A percentile compares a stretch with the other conserved stretches of the same genome.
phyloP scores from a whole-genome alignment of 2,329 filamentous ascomycete genomes.

The Fusarium hostae region DNA sequence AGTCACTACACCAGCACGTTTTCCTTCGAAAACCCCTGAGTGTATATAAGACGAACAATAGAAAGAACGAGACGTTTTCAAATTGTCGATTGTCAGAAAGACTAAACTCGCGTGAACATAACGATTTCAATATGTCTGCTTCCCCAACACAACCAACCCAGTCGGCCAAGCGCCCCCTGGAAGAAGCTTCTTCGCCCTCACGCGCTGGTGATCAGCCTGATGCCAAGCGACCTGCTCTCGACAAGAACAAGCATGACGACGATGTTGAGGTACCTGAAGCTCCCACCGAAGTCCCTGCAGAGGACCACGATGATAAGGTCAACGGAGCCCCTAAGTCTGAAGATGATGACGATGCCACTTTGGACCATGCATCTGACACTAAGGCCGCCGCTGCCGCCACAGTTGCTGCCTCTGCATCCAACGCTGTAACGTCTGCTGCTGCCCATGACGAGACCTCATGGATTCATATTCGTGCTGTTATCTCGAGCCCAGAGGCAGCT shows the following conservation, averaged over 20 bases:
- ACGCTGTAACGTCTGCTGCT: conserved; percentile 59
- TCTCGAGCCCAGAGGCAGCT: conserved; percentile 95
- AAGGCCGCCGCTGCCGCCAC: conserved; percentile 54
- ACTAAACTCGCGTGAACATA: conserved; percentile 42
- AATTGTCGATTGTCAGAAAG: conserved; percentile 40
- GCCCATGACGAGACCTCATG: conserved; percentile 91
- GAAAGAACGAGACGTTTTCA: conserved; percentile 48
- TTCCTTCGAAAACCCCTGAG: conserved; percentile 86
- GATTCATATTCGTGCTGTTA: conserved; percentile 97
- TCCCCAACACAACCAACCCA: conserved; percentile 74
- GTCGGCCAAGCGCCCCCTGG: conserved; percentile 89
- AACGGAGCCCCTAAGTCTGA: conserved; percentile 60
- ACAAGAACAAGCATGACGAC: conserved; percentile 83
- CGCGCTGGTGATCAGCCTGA: conserved; percentile 93
- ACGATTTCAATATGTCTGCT: conserved; percentile 71
- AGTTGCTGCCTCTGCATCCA: conserved; percentile 51
- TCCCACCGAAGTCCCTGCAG: conserved; percentile 49
- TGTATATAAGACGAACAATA: conserved; percentile 76
- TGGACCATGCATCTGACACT: conserved; percentile 52
- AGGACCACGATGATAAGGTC: conserved; percentile 60
- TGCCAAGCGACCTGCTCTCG: conserved; percentile 94
- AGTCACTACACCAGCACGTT: conserved; percentile 87
- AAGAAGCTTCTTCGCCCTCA: conserved; percentile 95
- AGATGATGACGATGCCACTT: conserved; percentile 39
- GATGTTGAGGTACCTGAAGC: conserved; percentile 59